Base-by-base conservation (phyloP, 179 eudicot species). In the Corrigiola litoralis region DNA sequence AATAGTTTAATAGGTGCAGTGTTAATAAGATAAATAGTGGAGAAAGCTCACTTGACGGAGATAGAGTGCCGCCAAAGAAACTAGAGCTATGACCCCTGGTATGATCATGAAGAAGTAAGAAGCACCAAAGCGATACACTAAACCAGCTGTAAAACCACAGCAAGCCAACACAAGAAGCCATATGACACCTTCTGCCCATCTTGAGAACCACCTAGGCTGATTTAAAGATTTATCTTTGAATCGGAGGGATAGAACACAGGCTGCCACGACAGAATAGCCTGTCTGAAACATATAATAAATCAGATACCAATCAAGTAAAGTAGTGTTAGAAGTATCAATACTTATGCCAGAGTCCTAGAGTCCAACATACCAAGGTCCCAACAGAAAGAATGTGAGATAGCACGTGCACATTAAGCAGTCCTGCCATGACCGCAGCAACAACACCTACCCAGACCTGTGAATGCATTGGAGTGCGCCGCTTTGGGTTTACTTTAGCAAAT, bases 231-330 rank as follows among this genome's bases (percentile, higher is more conserved):
- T 86, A 52, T 92, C 87, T 50, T 77, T 76, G 84, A 89, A 90
- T 21, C 97, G 94, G 32, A 92, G 87, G 66, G 86, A 78, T 67
- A 92, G 81, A 62, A 92, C 86, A 77, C 98, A 85, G 67, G 98
- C 98, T 56, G 97, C 80, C 51, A 92, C 98, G 51, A 92, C 97
- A 57, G 98, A 92, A 72, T 92, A 92, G 61, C 97, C 98, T 42
- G 97, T 90, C 98, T 92, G 82, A 58, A 78, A 77, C 61, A 78
- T 56, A 44, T 28, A 50, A 41, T 13, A 55, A 53, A 38, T 27
- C 58, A 52, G 44, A 67, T 69, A 23, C 66, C 48, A 9, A 41
- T 45, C 69, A 61, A 52, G 57, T 45, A 32, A 6, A 29, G 21
- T 23, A 28, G 6, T 7, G 32, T 4, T 7, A 60, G 2, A 72